Evolutionary conservation across 208 protist genomes (phyloP).

Genomic region (Leishmania lainsoni): DNA sequence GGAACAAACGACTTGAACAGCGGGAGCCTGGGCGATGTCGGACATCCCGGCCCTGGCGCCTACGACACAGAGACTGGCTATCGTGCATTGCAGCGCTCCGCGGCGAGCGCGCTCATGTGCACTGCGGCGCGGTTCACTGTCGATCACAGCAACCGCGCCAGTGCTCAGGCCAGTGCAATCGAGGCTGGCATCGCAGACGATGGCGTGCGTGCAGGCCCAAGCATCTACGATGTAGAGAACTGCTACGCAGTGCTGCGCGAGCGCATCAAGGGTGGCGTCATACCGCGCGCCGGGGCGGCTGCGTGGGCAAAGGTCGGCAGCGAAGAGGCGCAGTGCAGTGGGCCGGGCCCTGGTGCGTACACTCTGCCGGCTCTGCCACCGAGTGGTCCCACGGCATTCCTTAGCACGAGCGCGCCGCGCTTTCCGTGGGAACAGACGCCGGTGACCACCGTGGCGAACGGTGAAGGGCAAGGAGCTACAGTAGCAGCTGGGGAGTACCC

Average conservation of each 20-base stretch:
- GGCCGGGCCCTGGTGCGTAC: conserved; percentile 53
- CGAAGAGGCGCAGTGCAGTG: not conserved
- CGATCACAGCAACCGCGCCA: not conserved
- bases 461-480: not conserved
- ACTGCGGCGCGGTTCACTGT: conserved; percentile 15
- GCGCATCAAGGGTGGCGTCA: conserved; percentile 22
- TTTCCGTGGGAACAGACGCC: conserved; percentile 24
- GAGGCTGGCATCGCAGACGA: not conserved
- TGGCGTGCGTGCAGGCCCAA: conserved; percentile 10
- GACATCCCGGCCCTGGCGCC: conserved; percentile 22
- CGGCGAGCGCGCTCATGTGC: conserved; percentile 9
- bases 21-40: not conserved
- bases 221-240: conserved; percentile 19
- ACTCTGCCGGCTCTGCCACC: conserved; percentile 14
- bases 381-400: conserved; percentile 12
- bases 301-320: not conserved
- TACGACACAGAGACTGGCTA: conserved; percentile 24
- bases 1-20: not conserved
- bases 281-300: conserved; percentile 16
- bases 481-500: not conserved
- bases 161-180: not conserved
- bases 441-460: not conserved
- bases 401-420: conserved; percentile 25
- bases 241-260: conserved; percentile 2
- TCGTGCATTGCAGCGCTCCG: conserved; percentile 12